phyloP scores from a whole-genome alignment of 306 rosid genomes.

The Betula pendula region DNA sequence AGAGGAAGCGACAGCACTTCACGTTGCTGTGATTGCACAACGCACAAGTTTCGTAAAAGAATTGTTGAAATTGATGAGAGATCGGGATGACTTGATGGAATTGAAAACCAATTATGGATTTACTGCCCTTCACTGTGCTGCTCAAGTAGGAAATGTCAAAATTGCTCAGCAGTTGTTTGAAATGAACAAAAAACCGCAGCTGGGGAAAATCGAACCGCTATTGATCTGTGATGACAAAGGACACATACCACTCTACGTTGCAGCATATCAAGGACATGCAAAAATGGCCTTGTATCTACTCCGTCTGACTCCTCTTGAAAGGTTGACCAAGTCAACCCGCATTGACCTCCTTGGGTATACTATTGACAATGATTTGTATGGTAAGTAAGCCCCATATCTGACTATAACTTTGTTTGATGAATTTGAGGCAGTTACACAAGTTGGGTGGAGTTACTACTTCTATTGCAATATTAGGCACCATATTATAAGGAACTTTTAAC shows the following conservation, averaged over 20 bases:
- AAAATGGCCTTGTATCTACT: background rate
- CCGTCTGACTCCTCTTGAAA: background rate
- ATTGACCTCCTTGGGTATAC: slow-evolving; percentile 1
- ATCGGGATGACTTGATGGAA: background rate
- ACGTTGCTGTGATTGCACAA: background rate
- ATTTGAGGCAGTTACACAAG: too few species aligned
- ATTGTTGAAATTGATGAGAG: background rate
- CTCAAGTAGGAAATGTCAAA: background rate
- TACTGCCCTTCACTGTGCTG: background rate
- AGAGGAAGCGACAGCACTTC: background rate
- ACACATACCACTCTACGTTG: background rate
- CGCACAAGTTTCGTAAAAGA: background rate
- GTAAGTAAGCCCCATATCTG: too few species aligned
- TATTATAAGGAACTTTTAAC: too few species aligned
- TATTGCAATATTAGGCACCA: too few species aligned
- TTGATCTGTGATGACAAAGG: background rate
- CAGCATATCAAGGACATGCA: background rate
- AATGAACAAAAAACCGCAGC: background rate
- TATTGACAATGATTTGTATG: background rate
- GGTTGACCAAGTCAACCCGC: background rate
- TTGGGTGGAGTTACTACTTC: too few species aligned
- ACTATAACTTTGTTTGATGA: too few species aligned
- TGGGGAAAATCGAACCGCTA: too few species aligned
- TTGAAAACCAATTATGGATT: background rate
- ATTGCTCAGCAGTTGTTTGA: background rate